phyloP scores from a whole-genome alignment of 495 filamentous ascomycete species.

The Clavariopsis aquatica region DNA sequence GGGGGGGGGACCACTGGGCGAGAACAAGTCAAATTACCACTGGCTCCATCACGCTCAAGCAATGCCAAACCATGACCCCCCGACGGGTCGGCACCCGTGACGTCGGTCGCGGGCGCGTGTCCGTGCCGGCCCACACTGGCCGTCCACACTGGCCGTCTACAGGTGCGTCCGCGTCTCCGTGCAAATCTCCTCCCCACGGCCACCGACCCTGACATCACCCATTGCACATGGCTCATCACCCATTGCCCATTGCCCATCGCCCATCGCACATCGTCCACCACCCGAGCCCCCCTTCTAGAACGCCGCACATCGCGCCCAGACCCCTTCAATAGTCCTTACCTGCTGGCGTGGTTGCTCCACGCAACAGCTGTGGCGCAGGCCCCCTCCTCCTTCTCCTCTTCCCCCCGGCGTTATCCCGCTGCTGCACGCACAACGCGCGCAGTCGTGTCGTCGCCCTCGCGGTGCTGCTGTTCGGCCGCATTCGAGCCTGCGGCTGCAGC shows the following conservation, averaged over 20 bases:
- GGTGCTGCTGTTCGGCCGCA: conserved; percentile 3
- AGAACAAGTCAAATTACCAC: neutral
- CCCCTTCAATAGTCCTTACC: conserved; percentile 13
- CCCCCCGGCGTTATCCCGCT: conserved; percentile 12
- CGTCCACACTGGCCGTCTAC: too few relatives aligned
- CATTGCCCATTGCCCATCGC: too few relatives aligned
- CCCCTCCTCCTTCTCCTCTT: too few relatives aligned
- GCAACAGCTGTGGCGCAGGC: conserved; percentile 27
- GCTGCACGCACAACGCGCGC: conserved; percentile 29
- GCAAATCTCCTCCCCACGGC: neutral
- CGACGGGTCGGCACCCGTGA: neutral
- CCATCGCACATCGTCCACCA: neutral
- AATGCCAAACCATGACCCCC: neutral
- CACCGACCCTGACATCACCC: neutral
- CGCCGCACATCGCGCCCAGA: neutral
- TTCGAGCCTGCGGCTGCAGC: neutral
- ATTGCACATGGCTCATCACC: neutral
- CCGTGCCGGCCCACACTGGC: neutral
- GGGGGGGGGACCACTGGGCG: too few relatives aligned
- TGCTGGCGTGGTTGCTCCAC: neutral
- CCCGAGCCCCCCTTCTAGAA: conserved; percentile 4
- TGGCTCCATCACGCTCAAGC: neutral
- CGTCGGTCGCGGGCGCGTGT: neutral
- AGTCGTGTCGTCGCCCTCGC: neutral
- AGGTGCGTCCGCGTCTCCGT: neutral